Conservation (phyloP, 2,329 filamentous ascomycete genomes). For the Aspergillus amoenus region DNA sequence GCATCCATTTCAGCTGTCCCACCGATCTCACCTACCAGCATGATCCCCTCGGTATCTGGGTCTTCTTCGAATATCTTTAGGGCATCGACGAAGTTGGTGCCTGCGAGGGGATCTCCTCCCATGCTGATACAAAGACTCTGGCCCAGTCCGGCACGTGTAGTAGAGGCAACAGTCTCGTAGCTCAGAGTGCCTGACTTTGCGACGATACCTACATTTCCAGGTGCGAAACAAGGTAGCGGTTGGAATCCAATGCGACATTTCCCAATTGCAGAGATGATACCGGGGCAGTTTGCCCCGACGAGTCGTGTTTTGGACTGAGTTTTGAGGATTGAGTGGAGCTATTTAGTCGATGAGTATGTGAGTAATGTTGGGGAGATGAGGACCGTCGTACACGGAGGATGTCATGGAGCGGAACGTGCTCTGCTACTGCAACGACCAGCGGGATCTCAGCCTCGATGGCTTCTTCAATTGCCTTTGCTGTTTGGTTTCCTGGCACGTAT, state of each 20-base stretch:
- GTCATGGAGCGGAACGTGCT: conserved; percentile 77
- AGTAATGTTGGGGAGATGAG: background rate
- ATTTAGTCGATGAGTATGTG: conserved; percentile 5
- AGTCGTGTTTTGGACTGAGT: conserved; percentile 71
- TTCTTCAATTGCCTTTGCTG: conserved; percentile 71
- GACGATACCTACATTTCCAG: conserved; percentile 70
- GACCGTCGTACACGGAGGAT: conserved; percentile 60
- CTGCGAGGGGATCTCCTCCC: conserved; percentile 72
- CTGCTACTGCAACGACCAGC: conserved; percentile 74
- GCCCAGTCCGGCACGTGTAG: conserved; percentile 70
- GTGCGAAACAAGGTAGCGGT: conserved; percentile 69
- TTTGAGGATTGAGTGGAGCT: conserved; percentile 68
- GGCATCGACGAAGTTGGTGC: conserved; percentile 72
- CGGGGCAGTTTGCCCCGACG: conserved; percentile 78
- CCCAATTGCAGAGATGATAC: conserved; percentile 72
- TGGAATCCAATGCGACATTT: conserved; percentile 74
- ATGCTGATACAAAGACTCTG: conserved; percentile 77
- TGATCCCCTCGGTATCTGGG: conserved; percentile 67
- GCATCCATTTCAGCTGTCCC: conserved; percentile 69
- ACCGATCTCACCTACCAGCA: conserved; percentile 71
- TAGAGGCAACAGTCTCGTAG: conserved; percentile 75
- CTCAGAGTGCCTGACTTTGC: conserved; percentile 80
- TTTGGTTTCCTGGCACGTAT: conserved; percentile 75
- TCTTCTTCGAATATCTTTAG: conserved; percentile 66
- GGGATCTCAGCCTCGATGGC: conserved; percentile 77